Conservation (phyloP, 2,329 filamentous ascomycete species). For the Pseudogymnoascus sp. region DNA sequence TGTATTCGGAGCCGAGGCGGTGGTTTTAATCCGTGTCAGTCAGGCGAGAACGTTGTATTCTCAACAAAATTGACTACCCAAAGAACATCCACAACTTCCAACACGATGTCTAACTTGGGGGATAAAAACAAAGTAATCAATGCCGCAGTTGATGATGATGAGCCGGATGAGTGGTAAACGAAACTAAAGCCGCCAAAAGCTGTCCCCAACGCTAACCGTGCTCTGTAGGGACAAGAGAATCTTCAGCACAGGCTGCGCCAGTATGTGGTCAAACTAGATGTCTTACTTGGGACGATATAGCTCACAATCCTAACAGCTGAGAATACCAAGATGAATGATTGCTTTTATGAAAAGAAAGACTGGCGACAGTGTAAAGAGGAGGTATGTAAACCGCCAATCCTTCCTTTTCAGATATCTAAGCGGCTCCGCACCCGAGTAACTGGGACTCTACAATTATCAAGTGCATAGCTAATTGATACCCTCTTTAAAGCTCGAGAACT, state of each 20-base stretch:
- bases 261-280: slow-evolving; percentile 42
- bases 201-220: slow-evolving; percentile 20
- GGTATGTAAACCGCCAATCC: slow-evolving; percentile 48
- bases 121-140: slow-evolving; percentile 26
- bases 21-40: not conserved
- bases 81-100: slow-evolving; percentile 7
- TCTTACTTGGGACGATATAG: not conserved
- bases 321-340: slow-evolving; percentile 86
- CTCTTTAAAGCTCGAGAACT: slow-evolving; percentile 70
- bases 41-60: slow-evolving; percentile 13
- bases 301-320: slow-evolving; percentile 53
- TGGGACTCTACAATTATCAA: slow-evolving; percentile 2
- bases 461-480: slow-evolving; percentile 16
- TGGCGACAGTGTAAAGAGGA: slow-evolving; percentile 86
- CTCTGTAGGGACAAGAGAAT: slow-evolving; percentile 85
- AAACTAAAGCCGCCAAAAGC: slow-evolving; percentile 16
- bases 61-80: slow-evolving; percentile 17
- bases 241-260: slow-evolving; percentile 89
- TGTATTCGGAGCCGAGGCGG: not conserved
- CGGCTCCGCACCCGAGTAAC: not conserved
- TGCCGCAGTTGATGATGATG: slow-evolving; percentile 63
- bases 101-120: slow-evolving; percentile 28
- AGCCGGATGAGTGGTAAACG: slow-evolving; percentile 88
- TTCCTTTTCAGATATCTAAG: slow-evolving; percentile 21
- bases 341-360: slow-evolving; percentile 93